phyloP scores from a whole-genome alignment of 2,329 filamentous ascomycete genomes.

The Fusarium sp. region DNA sequence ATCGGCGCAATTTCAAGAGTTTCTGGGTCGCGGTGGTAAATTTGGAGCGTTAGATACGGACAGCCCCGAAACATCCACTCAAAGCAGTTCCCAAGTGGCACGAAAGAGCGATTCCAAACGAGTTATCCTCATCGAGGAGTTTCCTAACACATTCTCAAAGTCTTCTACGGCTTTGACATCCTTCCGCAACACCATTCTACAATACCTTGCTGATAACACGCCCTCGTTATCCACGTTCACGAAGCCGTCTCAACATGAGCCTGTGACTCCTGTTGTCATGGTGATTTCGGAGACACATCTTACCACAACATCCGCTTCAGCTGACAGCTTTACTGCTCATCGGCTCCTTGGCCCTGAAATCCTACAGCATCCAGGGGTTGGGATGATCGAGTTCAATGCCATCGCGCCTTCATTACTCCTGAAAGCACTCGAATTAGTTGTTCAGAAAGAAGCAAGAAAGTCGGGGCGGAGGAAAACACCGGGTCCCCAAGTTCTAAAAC shows the following conservation, averaged over 20 bases:
- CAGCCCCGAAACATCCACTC: conserved; percentile 46
- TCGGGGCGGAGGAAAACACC: conserved; percentile 82
- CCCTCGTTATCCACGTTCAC: conserved; percentile 65
- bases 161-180: conserved; percentile 73
- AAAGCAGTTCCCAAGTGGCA: conserved; percentile 36
- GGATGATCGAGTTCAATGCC: conserved; percentile 90
- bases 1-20: conserved; percentile 90
- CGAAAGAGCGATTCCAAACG: conserved; percentile 54
- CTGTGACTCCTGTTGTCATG: conserved; percentile 82
- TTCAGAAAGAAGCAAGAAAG: conserved; percentile 85
- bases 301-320: conserved; percentile 84
- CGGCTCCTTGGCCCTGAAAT: conserved; percentile 89
- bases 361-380: conserved; percentile 81
- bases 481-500: conserved; percentile 81
- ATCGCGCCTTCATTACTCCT: conserved; percentile 87
- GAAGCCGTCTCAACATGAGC: conserved; percentile 57
- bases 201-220: conserved; percentile 78
- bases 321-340: conserved; percentile 94
- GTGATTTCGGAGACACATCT: conserved; percentile 92
- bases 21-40: conserved; percentile 82
- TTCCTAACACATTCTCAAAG: conserved; percentile 79
- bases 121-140: conserved; percentile 83
- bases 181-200: conserved; percentile 80
- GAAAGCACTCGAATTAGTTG: conserved; percentile 84
- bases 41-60: conserved; percentile 77